A percentile compares a stretch with the other conserved stretches of the same genome.
Evolutionary conservation across 1,139 yeast species (phyloP).

Genomic region (Diutina ranongensis): DNA sequence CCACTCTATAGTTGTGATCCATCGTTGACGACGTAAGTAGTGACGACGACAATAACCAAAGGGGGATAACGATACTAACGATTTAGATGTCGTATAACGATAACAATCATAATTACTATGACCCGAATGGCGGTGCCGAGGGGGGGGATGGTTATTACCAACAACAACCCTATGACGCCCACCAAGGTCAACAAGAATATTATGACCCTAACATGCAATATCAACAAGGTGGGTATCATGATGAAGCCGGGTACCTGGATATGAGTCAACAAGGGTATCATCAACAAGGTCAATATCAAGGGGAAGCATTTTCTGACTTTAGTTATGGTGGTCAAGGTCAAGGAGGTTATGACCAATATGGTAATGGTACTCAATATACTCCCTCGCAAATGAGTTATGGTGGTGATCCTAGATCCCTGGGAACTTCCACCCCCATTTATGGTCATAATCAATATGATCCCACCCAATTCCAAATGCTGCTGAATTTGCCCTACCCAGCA

Average conservation of each 20-base stretch:
- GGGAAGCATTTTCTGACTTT: constrained; percentile 68
- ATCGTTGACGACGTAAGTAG: constrained; percentile 6
- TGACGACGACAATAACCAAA: not conserved
- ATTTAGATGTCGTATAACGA: constrained; percentile 17
- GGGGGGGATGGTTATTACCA: constrained; percentile 36
- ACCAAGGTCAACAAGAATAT: constrained; percentile 24
- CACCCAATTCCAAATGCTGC: constrained; percentile 47
- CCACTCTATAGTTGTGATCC: constrained; percentile 3
- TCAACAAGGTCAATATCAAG: constrained; percentile 35
- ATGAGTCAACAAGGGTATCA: constrained; percentile 16
- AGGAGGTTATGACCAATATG: constrained; percentile 60
- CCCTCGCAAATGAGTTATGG: constrained; percentile 80
- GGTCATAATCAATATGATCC: constrained; percentile 63
- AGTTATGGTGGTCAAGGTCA: constrained; percentile 54
- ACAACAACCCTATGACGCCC: constrained; percentile 27
- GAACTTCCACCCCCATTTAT: constrained; percentile 92
- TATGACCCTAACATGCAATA: constrained; percentile 43
- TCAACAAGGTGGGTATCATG: constrained; percentile 35
- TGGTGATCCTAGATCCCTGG: constrained; percentile 68
- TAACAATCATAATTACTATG: constrained; percentile 38
- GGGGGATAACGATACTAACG: not conserved
- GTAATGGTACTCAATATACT: constrained; percentile 56
- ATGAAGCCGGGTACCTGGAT: constrained; percentile 38
- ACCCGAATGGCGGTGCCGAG: constrained; percentile 28
- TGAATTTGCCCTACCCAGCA: constrained; percentile 35